phyloP scores from a whole-genome alignment of 306 rosid species.

The Ormosia emarginata region DNA sequence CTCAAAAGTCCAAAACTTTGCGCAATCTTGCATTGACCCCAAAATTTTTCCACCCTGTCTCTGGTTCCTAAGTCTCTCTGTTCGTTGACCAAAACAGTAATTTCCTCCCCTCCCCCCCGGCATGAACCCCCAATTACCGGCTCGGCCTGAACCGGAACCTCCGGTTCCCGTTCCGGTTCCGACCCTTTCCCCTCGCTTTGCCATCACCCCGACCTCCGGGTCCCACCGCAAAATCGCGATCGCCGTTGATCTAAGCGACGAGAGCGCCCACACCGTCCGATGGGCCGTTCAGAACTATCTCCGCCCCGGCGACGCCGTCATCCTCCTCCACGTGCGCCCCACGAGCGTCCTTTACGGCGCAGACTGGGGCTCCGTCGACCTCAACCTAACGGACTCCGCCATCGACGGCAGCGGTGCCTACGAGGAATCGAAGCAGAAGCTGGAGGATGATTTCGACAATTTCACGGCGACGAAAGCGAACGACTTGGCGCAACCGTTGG shows the following conservation, averaged over 20 bases:
- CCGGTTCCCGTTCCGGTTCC: conserved; percentile 39
- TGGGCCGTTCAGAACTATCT: conserved; percentile 91
- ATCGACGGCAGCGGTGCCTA: background rate
- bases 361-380: conserved; percentile 76
- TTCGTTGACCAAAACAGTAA: conserved; percentile 10
- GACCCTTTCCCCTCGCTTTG: conserved; percentile 20
- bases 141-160: conserved; percentile 37
- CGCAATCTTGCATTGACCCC: background rate
- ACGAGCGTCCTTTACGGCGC: conserved; percentile 88
- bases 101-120: background rate
- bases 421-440: conserved; percentile 52
- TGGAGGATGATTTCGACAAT: conserved; percentile 71
- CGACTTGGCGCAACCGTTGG: conserved; percentile 66
- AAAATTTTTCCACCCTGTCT: background rate
- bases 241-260: conserved; percentile 92
- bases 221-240: conserved; percentile 78
- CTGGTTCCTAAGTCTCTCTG: background rate
- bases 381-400: background rate
- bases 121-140: conserved; percentile 51
- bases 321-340: conserved; percentile 90
- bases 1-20: background rate
- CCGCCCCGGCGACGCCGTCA: conserved; percentile 76
- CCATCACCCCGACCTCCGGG: conserved; percentile 23
- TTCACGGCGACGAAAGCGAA: conserved; percentile 63
- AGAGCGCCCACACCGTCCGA: conserved; percentile 86